A percentile compares a stretch with the other conserved stretches of the same genome.
phyloP scores from a whole-genome alignment of 2,329 filamentous ascomycete species.

The Exophiala mesophila region DNA sequence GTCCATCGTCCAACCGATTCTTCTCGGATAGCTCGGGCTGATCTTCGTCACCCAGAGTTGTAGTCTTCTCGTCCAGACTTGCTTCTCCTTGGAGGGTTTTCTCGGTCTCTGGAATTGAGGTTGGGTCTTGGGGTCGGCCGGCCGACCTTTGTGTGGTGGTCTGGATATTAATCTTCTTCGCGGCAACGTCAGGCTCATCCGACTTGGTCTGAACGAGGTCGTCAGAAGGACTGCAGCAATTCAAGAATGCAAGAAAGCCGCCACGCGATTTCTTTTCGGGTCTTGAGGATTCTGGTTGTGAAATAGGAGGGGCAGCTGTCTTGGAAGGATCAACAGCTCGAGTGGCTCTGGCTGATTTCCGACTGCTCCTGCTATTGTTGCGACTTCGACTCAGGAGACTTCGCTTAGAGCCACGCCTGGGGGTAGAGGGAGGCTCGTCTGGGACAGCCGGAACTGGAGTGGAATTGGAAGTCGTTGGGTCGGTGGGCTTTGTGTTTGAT shows the following conservation, averaged over 20 bases:
- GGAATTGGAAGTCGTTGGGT: constrained; percentile 8
- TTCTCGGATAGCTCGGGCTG: constrained; percentile 17
- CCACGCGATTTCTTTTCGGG: constrained; percentile 22
- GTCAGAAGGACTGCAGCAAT: constrained; percentile 24
- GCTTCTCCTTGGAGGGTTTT: constrained; percentile 6
- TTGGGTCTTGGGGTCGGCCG: constrained; percentile 19
- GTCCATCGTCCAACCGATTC: constrained; percentile 8
- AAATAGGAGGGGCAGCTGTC: constrained; percentile 19
- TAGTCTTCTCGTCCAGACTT: constrained; percentile 6
- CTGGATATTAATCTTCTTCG: constrained; percentile 27
- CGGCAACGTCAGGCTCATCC: constrained; percentile 24
- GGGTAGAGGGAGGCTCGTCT: constrained; percentile 18
- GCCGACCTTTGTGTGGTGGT: constrained; percentile 19
- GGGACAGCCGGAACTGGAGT: constrained; percentile 10
- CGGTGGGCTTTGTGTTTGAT: constrained; percentile 18
- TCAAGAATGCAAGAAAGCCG: constrained; percentile 25
- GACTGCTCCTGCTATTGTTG: constrained; percentile 26
- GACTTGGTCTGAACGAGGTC: constrained; percentile 18
- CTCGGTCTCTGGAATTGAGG: constrained; percentile 19
- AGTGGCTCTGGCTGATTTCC: constrained; percentile 22
- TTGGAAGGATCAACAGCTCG: constrained; percentile 18
- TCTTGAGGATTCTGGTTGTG: constrained; percentile 13
- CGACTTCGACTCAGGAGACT: constrained; percentile 27
- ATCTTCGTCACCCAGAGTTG: constrained; percentile 13
- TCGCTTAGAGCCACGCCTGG: constrained; percentile 26